These are phyloP conservation scores for Dactylis glomerata DNA, from an alignment of 176 grass and related monocot species.

Conservation along the genomic window DNA sequence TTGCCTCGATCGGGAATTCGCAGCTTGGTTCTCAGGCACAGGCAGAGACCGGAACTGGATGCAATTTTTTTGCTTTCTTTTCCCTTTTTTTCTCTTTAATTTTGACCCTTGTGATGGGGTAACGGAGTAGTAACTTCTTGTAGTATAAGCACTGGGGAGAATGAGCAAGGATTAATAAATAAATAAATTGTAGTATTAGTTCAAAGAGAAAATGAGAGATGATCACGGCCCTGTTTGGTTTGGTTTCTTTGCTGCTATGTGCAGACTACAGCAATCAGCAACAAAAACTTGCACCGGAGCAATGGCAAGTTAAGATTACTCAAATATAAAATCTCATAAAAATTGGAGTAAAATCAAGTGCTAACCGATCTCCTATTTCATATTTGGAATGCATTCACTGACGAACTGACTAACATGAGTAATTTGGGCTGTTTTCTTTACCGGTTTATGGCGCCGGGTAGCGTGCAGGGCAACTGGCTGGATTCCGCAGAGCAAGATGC, in stretches of 20 bases:
- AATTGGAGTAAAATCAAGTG: no score
- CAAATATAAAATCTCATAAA: no score
- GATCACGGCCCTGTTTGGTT: neutral
- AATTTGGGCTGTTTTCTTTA: neutral
- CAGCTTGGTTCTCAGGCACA: neutral
- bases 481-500: neutral
- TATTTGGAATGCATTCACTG: neutral
- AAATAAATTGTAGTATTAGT: constrained; percentile 33
- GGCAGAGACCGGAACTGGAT: constrained; percentile 23
- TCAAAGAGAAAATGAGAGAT: neutral
- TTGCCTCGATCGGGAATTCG: constrained; percentile 21
- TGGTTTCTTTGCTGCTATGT: neutral
- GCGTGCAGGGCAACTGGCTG: neutral
- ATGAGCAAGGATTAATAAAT: neutral
- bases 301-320: no score
- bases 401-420: neutral
- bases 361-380: neutral
- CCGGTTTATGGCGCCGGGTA: neutral
- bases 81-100: neutral
- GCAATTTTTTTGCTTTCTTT: neutral
- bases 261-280: neutral
- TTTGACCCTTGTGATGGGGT: constrained; percentile 30
- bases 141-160: constrained; percentile 15
- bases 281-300: no score
- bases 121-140: constrained; percentile 27